These are phyloP conservation scores for Gaultheria prostrata DNA, from an alignment of 148 eudicot genomes.

Conservation along the genomic window DNA sequence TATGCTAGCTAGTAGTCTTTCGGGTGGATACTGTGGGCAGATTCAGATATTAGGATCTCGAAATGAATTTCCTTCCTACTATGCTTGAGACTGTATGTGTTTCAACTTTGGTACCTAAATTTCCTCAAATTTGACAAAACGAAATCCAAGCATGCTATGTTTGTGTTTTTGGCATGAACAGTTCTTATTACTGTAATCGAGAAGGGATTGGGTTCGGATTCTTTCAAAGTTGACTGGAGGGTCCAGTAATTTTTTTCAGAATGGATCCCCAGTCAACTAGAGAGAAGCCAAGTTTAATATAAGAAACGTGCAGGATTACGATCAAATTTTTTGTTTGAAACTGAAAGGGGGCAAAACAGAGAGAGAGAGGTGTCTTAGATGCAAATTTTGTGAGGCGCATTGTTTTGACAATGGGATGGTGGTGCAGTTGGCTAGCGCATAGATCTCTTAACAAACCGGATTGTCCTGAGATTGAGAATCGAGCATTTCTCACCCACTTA, in stretches of 20 bases:
- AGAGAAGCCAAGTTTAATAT: too few species aligned
- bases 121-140: not conserved
- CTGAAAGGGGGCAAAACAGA: not conserved
- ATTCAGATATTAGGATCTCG: not conserved
- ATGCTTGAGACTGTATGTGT: not conserved
- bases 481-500: slow-evolving; percentile 22
- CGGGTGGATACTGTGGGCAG: not conserved
- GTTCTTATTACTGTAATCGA: not conserved
- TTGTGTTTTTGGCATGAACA: not conserved
- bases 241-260: too few species aligned
- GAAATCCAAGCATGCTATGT: not conserved
- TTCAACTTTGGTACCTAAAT: not conserved
- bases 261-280: too few species aligned
- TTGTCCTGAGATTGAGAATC: slow-evolving; percentile 14
- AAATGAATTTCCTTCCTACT: not conserved
- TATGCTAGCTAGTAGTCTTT: not conserved
- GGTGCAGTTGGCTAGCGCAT: slow-evolving; percentile 38
- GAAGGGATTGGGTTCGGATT: too few species aligned
- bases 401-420: slow-evolving; percentile 12
- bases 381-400: not conserved
- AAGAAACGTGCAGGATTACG: not conserved
- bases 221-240: too few species aligned
- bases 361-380: not conserved
- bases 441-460: slow-evolving; percentile 30
- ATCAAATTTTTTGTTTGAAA: too few species aligned